phyloP scores from a whole-genome alignment of 345 rosid species.

The Camelina neglecta region DNA sequence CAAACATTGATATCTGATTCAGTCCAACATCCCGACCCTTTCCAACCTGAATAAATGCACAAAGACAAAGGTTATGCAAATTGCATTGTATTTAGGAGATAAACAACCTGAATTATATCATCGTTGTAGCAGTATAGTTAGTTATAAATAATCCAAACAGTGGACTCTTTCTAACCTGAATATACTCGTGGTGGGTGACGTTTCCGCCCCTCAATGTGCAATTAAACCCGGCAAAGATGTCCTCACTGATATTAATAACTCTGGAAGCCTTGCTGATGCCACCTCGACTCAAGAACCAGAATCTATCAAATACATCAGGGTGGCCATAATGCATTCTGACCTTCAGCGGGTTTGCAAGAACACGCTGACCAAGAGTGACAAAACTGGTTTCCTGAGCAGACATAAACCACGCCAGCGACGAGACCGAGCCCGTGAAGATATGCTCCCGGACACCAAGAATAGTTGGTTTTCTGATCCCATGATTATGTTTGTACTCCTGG shows the following conservation, averaged over 20 bases:
- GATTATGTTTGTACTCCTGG: slow-evolving; percentile 67
- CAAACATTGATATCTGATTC: slow-evolving; percentile 85
- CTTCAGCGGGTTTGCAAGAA: slow-evolving; percentile 88
- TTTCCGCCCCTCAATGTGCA: slow-evolving; percentile 92
- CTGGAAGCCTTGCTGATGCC: slow-evolving; percentile 92
- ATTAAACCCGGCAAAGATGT: slow-evolving; percentile 92
- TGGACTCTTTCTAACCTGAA: slow-evolving; percentile 79
- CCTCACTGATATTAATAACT: slow-evolving; percentile 89
- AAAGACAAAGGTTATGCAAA: slow-evolving; percentile 19
- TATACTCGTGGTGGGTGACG: slow-evolving; percentile 92
- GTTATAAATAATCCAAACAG: slow-evolving; percentile 22
- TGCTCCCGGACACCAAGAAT: slow-evolving; percentile 91
- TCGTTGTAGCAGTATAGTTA: slow-evolving; percentile 11
- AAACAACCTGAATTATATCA: background rate
- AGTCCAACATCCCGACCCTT: slow-evolving; percentile 94
- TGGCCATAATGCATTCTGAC: slow-evolving; percentile 94
- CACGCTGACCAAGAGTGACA: slow-evolving; percentile 93
- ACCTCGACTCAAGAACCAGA: slow-evolving; percentile 88
- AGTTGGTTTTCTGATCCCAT: slow-evolving; percentile 88
- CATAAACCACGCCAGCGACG: slow-evolving; percentile 96
- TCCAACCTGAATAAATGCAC: slow-evolving; percentile 70
- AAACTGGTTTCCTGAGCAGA: slow-evolving; percentile 89
- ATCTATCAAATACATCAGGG: slow-evolving; percentile 92
- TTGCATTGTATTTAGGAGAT: background rate
- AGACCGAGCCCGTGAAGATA: slow-evolving; percentile 90